phyloP scores from a whole-genome alignment of 2,329 filamentous ascomycete species.

The Verticillium zaregamsianum region DNA sequence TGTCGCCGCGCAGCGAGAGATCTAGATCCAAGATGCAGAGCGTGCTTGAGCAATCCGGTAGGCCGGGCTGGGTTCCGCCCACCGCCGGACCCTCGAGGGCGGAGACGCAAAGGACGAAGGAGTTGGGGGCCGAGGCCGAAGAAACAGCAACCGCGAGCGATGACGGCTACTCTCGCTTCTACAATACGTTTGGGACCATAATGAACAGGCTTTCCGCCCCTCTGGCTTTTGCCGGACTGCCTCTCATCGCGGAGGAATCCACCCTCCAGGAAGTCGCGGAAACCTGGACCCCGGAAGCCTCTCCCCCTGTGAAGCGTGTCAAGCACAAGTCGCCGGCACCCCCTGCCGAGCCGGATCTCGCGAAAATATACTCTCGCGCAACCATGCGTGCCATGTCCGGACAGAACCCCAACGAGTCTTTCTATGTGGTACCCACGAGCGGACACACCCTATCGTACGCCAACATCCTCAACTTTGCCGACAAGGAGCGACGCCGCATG shows the following conservation, averaged over 20 bases:
- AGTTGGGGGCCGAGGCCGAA: conserved; percentile 19
- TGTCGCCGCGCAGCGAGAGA: conserved; percentile 45
- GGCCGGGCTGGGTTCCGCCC: conserved; percentile 50
- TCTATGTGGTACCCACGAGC: conserved; percentile 90
- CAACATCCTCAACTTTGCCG: conserved; percentile 71
- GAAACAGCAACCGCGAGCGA: conserved; percentile 41
- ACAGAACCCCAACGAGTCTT: conserved; percentile 66
- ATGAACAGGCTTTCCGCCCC: conserved; percentile 87
- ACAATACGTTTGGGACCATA: conserved; percentile 83
- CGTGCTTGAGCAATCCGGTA: conserved; percentile 50
- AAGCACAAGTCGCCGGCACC: conserved; percentile 28
- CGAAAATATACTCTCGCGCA: conserved; percentile 78
- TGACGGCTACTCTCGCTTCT: conserved; percentile 86
- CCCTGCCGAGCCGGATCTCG: conserved; percentile 66
- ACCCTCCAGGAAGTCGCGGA: neutral
- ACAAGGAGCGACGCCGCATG: conserved; percentile 60
- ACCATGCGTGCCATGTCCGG: conserved; percentile 74
- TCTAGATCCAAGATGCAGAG: conserved; percentile 50
- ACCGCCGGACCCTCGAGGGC: conserved; percentile 16
- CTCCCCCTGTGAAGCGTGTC: conserved; percentile 22
- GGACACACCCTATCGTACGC: conserved; percentile 93
- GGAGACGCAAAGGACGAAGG: conserved; percentile 18
- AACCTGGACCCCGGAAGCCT: neutral
- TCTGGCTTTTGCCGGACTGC: conserved; percentile 87
- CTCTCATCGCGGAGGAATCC: conserved; percentile 58